Evolutionary conservation across 1,284 basidiomycete species (phyloP).

Genomic region (Melampsora occidentalis): DNA sequence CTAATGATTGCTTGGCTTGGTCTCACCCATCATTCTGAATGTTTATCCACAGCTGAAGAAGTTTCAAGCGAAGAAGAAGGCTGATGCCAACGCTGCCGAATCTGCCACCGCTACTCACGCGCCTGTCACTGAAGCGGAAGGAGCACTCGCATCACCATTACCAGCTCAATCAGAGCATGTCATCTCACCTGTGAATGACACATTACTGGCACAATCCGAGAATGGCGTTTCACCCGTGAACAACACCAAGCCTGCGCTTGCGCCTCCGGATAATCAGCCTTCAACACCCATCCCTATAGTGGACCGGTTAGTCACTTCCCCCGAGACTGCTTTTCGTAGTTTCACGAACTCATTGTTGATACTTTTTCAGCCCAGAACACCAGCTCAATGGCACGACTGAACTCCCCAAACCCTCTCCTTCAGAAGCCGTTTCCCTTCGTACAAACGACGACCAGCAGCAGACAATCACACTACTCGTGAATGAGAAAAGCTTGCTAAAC

Average conservation of each 20-base stretch:
- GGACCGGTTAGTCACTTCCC: background rate
- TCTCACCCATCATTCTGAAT: background rate
- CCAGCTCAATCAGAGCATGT: background rate
- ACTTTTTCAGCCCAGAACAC: background rate
- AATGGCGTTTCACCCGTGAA: background rate
- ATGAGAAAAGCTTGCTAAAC: conserved; percentile 32
- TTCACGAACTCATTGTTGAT: background rate
- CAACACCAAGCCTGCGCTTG: background rate
- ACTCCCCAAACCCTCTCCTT: background rate
- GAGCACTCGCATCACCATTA: background rate
- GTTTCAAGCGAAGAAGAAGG: conserved; percentile 43
- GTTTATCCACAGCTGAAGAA: conserved; percentile 32
- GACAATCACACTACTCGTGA: conserved; percentile 33
- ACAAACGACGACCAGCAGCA: conserved; percentile 24
- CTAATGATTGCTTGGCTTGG: background rate
- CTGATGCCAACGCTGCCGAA: background rate
- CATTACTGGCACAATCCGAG: too few species aligned
- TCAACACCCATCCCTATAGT: background rate
- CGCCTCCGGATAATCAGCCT: background rate
- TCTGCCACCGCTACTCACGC: background rate
- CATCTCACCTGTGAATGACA: too few species aligned
- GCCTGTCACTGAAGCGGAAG: background rate
- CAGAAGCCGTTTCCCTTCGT: background rate
- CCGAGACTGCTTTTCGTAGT: background rate
- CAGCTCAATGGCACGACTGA: background rate